phyloP scores from a whole-genome alignment of 805 yeast species.

The Sugiyamaella smithiae region DNA sequence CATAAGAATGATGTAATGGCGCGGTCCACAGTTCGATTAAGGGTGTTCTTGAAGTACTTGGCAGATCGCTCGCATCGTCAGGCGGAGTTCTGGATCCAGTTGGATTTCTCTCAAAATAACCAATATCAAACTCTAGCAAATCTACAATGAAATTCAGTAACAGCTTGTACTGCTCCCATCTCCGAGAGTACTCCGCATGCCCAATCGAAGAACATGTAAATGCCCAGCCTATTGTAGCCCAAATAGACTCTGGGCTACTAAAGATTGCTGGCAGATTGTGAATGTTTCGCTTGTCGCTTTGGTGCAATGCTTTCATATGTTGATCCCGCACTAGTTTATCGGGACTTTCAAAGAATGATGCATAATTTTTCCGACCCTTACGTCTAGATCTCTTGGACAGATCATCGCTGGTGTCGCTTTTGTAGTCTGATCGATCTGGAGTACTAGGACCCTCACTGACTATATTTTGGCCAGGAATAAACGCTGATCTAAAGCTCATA shows the following conservation, averaged over 20 bases:
- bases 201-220: conserved; percentile 16
- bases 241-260: conserved; percentile 7
- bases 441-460: neutral
- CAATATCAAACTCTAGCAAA: conserved; percentile 11
- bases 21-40: conserved; percentile 8
- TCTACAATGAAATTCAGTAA: conserved; percentile 8
- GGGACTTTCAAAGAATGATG: conserved; percentile 2
- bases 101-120: neutral
- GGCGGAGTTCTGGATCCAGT: neutral
- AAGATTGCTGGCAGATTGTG: conserved; percentile 11
- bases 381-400: neutral
- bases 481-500: neutral
- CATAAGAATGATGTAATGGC: neutral
- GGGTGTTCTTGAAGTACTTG: neutral
- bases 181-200: conserved; percentile 1
- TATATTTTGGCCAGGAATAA: neutral
- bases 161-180: conserved; percentile 17
- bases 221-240: conserved; percentile 21
- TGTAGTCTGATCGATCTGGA: neutral
- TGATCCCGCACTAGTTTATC: neutral
- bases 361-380: neutral
- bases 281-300: neutral
- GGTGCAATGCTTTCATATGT: neutral
- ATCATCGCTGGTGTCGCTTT: neutral
- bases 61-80: neutral